Base-by-base conservation (phyloP, 768 basidiomycete genomes). In the Amanita molliuscula region DNA sequence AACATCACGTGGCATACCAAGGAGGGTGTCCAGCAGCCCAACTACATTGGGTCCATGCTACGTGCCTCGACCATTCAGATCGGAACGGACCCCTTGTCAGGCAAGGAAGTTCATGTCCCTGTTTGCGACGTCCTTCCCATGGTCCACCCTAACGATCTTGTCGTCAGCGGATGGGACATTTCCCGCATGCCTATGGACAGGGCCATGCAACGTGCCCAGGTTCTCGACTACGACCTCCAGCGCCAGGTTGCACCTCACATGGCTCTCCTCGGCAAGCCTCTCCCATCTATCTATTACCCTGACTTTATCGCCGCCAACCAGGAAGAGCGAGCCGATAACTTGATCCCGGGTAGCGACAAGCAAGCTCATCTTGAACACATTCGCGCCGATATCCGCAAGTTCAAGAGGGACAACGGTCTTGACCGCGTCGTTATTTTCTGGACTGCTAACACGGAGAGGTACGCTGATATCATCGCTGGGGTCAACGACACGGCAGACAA, bases 361-460 rank as follows among this genome's bases (percentile, higher is more conserved):
- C 83, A 85, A 57, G 82, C 68, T 6, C 96, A 98, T 65, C 81
- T 99, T 48, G 90, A 96, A 54, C 83, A 87, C 53, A 82, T 98
- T 60, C 87, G 94, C 49, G 74, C 75, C n/a, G 92, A 97, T 61
- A 97, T 98, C 64, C 88, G 91, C 59, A 77, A 80, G 49, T 98
- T 98, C 79, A 98, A 97, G 74, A 60, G 70, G 47, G 70, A 81
- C 53, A 80, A 98, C 63, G 73, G 68, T 16, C 81, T 98, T 42
- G 94, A 94, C 65, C 86, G 86, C 51, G 80, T 90, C 54, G 68
- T 99, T 59, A 85, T 98, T 54, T 94, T 98, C 75, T 98, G 95
- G 95, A 98, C 95, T 13, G 93, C 90, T 58, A 97, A 99, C 72
- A 99, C 95, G 15, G 96, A 98, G 74, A 87, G 95, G 52, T 99